Evolutionary conservation across 148 eudicot species (phyloP), one percentile per base, ranked within the genome.

Genomic region (Amaranthus palmeri): DNA sequence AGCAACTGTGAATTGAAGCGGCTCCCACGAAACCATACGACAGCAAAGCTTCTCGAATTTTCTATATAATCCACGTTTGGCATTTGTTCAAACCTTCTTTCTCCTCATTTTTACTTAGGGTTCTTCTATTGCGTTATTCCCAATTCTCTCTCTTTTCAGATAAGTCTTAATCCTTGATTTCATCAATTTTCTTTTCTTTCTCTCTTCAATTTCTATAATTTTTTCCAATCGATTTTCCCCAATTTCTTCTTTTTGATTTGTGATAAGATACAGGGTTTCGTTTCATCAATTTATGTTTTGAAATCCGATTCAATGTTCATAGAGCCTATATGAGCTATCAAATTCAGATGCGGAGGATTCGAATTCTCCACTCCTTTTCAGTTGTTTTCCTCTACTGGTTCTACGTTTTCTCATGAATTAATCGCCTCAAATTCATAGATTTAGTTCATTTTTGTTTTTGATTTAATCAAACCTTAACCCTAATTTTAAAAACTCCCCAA

Each of bases 351-450:
- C 97, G 87, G 62, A 79, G 92, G 61, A 81, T 89, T 57, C 86
- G 95, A 62, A 84, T 93, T 52, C 83, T 89, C 8, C 98, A 93
- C 73, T 93, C 98, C 2, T 93, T 91, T 72, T 93, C 98, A 2
- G 96, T 91, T 65, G 96, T 93, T 4, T 93, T 93, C 76, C 91
- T 93, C 64, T 88, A 93, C 84, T 89, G 95, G 95, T 93, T 93
- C 66, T 89, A 91, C 82, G 87, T 75, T 54, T 81, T 90, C 71
- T 90, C 93, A 83, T 92, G 88, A 88, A 81, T 53, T 75, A 47
- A 54, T 77, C 72, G 41, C 18, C 36, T 65, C 52, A 15, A 10
- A 57, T 65, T 6, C 47, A 6, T 69, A 72, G 43, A 42, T 41
- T 49, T 68, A 55, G 61, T 9, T 52, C 12, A 10, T 68, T n/a